A percentile compares a stretch with the other conserved stretches of the same genome.
Evolutionary conservation across 495 filamentous ascomycete genomes (phyloP).

Genomic region (Tricharina praecox): DNA sequence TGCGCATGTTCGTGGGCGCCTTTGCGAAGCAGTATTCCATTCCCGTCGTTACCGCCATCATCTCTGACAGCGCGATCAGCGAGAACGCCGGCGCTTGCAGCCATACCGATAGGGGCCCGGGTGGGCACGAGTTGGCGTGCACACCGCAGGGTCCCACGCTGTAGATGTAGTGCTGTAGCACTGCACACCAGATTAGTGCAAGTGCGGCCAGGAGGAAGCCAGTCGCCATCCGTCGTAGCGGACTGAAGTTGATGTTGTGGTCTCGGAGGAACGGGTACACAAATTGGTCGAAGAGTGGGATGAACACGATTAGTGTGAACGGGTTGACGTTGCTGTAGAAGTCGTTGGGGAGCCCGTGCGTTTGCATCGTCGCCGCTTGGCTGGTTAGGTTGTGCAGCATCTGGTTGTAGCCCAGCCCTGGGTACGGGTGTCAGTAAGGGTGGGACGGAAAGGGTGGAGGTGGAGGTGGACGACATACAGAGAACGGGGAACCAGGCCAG

Average conservation of each 20-base stretch:
- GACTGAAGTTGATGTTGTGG: constrained; percentile 47
- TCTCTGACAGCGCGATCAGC: constrained; percentile 48
- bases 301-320: constrained; percentile 53
- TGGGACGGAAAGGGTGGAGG: not conserved
- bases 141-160: constrained; percentile 33
- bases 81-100: constrained; percentile 36
- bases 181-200: constrained; percentile 47
- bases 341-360: constrained; percentile 45
- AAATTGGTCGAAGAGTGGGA: constrained; percentile 49
- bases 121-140: not conserved
- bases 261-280: constrained; percentile 52
- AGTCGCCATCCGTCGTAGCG: constrained; percentile 56
- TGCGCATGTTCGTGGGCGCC: constrained; percentile 50
- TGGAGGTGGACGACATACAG: not conserved
- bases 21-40: constrained; percentile 59
- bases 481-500: constrained; percentile 29
- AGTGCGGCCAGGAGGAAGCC: constrained; percentile 50
- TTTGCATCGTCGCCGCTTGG: constrained; percentile 45
- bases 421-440: not conserved
- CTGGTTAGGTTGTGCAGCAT: constrained; percentile 38
- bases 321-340: constrained; percentile 63
- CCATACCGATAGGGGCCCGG: constrained; percentile 35
- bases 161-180: constrained; percentile 61
- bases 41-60: constrained; percentile 52
- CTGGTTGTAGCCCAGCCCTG: constrained; percentile 41